Evolutionary conservation across 331 rosid species (phyloP).

Genomic region (Prunus yedoensis): DNA sequence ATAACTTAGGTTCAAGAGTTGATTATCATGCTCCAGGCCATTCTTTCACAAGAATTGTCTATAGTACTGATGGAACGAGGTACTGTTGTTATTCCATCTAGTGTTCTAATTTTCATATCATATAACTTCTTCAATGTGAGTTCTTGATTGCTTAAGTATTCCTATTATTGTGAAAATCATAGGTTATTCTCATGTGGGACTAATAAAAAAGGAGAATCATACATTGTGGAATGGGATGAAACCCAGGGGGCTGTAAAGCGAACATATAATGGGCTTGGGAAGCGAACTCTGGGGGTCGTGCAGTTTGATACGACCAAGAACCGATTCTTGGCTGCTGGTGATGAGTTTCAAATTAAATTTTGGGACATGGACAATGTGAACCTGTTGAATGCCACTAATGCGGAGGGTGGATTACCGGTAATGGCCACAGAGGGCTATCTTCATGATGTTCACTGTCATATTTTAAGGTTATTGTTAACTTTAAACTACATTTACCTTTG

Average conservation of each 20-base stretch:
- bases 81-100: background rate
- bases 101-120: background rate
- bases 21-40: constrained; percentile 14
- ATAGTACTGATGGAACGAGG: constrained; percentile 26
- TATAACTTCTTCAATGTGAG: background rate
- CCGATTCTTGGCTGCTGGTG: constrained; percentile 25
- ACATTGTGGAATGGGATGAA: constrained; percentile 25
- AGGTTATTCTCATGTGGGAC: constrained; percentile 31
- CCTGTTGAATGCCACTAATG: background rate
- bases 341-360: constrained; percentile 21
- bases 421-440: constrained; percentile 6
- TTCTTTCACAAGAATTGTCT: constrained; percentile 21
- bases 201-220: constrained; percentile 20
- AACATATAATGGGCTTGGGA: constrained; percentile 23
- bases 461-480: background rate
- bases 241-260: constrained; percentile 20
- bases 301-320: constrained; percentile 21
- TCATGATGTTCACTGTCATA: background rate
- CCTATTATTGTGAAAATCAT: background rate
- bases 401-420: constrained; percentile 31
- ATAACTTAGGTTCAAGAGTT: constrained; percentile 11
- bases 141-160: background rate
- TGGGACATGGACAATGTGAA: constrained; percentile 29
- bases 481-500: background rate
- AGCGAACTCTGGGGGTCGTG: constrained; percentile 5